Percentiles rank a stretch among this genome's conserved stretches.
These are phyloP conservation scores for Lyophyllum decastes DNA, from an alignment of 768 basidiomycete species.

Conservation along the genomic window DNA sequence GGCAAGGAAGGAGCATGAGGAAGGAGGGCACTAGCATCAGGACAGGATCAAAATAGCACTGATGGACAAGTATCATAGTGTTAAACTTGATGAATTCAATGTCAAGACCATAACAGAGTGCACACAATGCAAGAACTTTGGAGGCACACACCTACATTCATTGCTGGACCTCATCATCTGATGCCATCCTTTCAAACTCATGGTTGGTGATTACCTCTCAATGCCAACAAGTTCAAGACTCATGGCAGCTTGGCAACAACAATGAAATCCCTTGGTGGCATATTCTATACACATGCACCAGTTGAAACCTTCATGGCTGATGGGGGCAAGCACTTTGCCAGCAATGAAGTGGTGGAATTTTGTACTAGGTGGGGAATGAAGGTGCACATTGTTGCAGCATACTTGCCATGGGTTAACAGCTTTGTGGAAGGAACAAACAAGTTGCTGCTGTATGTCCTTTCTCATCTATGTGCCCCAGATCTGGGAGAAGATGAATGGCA, in stretches of 20 bases:
- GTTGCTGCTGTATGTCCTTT: slow-evolving; percentile 25
- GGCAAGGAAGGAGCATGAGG: neutral
- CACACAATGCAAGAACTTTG: slow-evolving; percentile 27
- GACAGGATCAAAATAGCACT: slow-evolving; percentile 18
- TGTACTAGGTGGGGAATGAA: neutral
- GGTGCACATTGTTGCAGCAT: slow-evolving; percentile 22
- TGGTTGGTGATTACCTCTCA: slow-evolving; percentile 35
- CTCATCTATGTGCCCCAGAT: slow-evolving; percentile 32
- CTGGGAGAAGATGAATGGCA: slow-evolving; percentile 3
- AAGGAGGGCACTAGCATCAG: slow-evolving; percentile 10
- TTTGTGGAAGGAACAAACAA: slow-evolving; percentile 34
- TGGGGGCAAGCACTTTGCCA: slow-evolving; percentile 1
- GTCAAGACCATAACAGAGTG: slow-evolving; percentile 23
- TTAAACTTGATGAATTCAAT: slow-evolving; percentile 23
- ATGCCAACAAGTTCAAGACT: too few relatives aligned
- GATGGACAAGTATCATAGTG: slow-evolving; percentile 26
- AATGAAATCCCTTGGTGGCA: neutral
- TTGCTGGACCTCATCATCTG: slow-evolving; percentile 37
- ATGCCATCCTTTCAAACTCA: slow-evolving; percentile 35
- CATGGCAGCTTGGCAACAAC: neutral
- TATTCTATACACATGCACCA: neutral
- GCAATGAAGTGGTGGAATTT: neutral
- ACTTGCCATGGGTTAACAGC: slow-evolving; percentile 43
- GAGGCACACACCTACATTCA: slow-evolving; percentile 28
- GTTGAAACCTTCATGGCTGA: neutral